phyloP scores from a whole-genome alignment of 2,329 filamentous ascomycete species.

The Septoria linicola region DNA sequence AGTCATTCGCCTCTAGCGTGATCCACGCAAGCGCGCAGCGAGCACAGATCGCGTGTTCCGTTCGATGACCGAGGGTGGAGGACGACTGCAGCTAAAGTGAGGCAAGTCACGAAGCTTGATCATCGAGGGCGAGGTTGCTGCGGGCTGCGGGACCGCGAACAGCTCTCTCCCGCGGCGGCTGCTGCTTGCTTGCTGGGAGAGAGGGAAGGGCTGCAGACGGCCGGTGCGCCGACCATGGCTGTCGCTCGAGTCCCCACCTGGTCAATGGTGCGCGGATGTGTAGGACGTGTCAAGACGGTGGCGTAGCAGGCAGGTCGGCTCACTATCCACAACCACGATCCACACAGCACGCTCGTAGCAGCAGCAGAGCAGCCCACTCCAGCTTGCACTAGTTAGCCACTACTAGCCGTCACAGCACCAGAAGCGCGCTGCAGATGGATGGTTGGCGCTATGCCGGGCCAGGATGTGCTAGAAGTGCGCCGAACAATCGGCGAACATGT shows the following conservation, averaged over 20 bases:
- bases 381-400: too few species aligned
- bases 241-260: neutral
- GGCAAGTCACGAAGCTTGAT: neutral
- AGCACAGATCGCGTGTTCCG: slow-evolving; percentile 30
- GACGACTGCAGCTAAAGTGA: neutral
- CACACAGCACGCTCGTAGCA: too few species aligned
- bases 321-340: too few species aligned
- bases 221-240: too few species aligned
- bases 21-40: slow-evolving; percentile 5
- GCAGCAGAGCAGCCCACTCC: too few species aligned
- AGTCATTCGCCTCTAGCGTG: slow-evolving; percentile 29
- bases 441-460: slow-evolving; percentile 1
- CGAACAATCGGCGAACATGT: slow-evolving; percentile 23
- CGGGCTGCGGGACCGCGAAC: neutral
- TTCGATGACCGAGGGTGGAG: slow-evolving; percentile 21
- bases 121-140: neutral
- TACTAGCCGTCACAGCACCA: neutral
- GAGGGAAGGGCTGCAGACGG: too few species aligned
- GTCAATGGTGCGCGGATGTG: neutral
- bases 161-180: too few species aligned
- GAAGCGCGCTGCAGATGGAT: slow-evolving; percentile 1
- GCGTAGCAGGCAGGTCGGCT: too few species aligned
- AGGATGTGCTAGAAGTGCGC: slow-evolving; percentile 4
- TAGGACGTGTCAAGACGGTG: neutral
- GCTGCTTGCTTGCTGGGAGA: too few species aligned